A percentile compares a stretch with the other conserved stretches of the same genome.
Evolutionary conservation across 169 alveolate species (phyloP).

Genomic region (Plasmodium knowlesi): DNA sequence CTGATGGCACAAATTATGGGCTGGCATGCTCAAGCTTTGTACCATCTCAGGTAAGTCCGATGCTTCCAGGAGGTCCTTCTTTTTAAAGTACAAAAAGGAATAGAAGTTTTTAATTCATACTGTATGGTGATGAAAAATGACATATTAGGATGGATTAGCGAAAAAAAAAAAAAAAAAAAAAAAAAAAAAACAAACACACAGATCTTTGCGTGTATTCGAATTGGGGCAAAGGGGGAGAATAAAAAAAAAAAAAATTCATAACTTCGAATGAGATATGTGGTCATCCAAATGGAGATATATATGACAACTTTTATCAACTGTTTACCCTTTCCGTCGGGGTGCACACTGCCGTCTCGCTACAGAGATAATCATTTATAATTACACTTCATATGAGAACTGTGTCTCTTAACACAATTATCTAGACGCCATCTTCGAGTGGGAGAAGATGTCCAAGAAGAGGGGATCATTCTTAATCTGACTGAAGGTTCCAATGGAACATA

Average conservation of each 20-base stretch:
- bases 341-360: too few species aligned
- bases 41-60: neutral
- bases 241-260: neutral
- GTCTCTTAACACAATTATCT: neutral
- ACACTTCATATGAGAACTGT: neutral
- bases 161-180: neutral
- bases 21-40: neutral
- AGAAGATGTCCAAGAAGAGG: conserved; percentile 17
- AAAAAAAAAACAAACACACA: neutral
- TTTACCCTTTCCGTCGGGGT: neutral
- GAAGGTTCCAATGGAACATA: conserved; percentile 39
- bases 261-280: neutral
- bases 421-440: neutral
- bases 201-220: neutral
- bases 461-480: conserved; percentile 32
- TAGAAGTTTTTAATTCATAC: neutral
- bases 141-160: neutral
- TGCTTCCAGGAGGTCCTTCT: neutral
- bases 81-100: neutral
- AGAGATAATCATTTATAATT: too few species aligned
- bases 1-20: neutral
- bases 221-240: neutral
- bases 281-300: neutral
- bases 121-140: neutral
- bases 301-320: neutral